Evolutionary conservation across 495 filamentous ascomycete genomes (phyloP).

Genomic region (Podospora didyma): DNA sequence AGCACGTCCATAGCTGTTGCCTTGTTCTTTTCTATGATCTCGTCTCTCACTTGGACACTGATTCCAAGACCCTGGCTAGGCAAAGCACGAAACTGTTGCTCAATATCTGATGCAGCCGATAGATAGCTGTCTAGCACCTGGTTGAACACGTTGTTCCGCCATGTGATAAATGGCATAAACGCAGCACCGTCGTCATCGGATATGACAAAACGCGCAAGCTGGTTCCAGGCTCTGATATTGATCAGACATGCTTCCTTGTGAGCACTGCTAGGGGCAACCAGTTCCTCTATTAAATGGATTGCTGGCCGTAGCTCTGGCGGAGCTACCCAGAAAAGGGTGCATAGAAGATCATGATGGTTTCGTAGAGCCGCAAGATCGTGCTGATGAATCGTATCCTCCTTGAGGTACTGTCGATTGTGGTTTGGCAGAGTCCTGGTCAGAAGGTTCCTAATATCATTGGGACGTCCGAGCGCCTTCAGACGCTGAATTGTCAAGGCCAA

Average conservation of each 20-base stretch:
- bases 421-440: constrained; percentile 81
- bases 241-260: constrained; percentile 84
- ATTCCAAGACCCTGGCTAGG: constrained; percentile 34
- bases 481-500: constrained; percentile 65
- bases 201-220: constrained; percentile 72
- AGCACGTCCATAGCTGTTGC: constrained; percentile 43
- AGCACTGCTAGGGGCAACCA: constrained; percentile 74
- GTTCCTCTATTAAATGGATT: constrained; percentile 64
- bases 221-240: constrained; percentile 75
- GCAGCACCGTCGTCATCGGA: constrained; percentile 48
- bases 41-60: constrained; percentile 33
- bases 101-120: constrained; percentile 44
- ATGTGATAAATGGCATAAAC: constrained; percentile 60
- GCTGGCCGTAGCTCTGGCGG: constrained; percentile 67
- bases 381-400: constrained; percentile 68
- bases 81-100: constrained; percentile 41
- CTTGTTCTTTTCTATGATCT: constrained; percentile 41
- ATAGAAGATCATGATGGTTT: constrained; percentile 92
- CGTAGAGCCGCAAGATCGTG: constrained; percentile 79
- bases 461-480: constrained; percentile 52
- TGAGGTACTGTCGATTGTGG: constrained; percentile 80
- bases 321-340: constrained; percentile 81
- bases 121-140: constrained; percentile 47
- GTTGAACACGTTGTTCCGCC: constrained; percentile 57
- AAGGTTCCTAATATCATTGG: constrained; percentile 72